Evolutionary conservation across 768 basidiomycete species (phyloP).

Genomic region (Sporobolomyces phaffii): DNA sequence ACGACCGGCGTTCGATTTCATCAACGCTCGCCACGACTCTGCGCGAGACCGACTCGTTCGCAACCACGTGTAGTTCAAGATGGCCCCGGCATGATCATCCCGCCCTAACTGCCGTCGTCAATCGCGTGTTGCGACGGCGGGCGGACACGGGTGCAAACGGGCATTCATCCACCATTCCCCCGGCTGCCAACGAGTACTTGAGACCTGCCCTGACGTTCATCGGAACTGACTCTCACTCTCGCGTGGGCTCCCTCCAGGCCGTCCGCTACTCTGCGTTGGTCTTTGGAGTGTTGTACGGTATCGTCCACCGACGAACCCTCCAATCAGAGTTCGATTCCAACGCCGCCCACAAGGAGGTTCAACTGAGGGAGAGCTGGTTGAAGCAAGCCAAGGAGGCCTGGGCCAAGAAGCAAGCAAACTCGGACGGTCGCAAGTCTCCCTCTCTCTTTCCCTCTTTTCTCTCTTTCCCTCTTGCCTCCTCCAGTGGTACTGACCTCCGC

Average conservation of each 20-base stretch:
- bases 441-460: not conserved
- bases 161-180: too few species aligned
- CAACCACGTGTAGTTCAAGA: too few species aligned
- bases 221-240: too few species aligned
- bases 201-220: too few species aligned
- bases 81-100: too few species aligned
- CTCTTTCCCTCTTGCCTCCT: not conserved
- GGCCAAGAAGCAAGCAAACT: constrained; percentile 59
- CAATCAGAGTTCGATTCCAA: constrained; percentile 72
- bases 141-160: too few species aligned
- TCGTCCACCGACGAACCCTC: constrained; percentile 82
- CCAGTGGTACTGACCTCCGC: too few species aligned
- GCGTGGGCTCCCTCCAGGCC: constrained; percentile 55
- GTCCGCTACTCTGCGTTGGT: constrained; percentile 87
- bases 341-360: constrained; percentile 65
- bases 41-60: too few species aligned
- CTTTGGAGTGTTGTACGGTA: constrained; percentile 81
- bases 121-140: too few species aligned
- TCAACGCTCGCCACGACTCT: too few species aligned
- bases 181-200: too few species aligned
- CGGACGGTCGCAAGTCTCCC: constrained; percentile 42
- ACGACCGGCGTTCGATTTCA: not conserved
- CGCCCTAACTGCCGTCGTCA: too few species aligned
- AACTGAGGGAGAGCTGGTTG: constrained; percentile 69
- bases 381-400: constrained; percentile 83